These are phyloP conservation scores for Ogataea neopini DNA, from an alignment of 805 yeast species.

Conservation along the genomic window DNA sequence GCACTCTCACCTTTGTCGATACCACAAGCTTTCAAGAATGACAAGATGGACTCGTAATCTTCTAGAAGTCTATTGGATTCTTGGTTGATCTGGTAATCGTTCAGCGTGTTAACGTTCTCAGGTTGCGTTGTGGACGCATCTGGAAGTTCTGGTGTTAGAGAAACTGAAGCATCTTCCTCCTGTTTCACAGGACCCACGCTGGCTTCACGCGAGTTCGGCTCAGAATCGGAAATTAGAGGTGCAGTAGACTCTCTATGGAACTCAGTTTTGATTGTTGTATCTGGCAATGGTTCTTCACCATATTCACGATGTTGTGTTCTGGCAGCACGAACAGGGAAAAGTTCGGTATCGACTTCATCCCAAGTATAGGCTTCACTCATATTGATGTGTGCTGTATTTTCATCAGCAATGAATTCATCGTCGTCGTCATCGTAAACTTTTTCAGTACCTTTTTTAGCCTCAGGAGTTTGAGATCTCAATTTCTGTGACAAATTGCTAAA, in stretches of 20 bases:
- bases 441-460: conserved; percentile 7
- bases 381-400: conserved; percentile 51
- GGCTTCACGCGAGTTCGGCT: conserved; percentile 26
- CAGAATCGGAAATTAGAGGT: conserved; percentile 21
- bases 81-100: conserved; percentile 35
- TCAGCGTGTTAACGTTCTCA: conserved; percentile 20
- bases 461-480: conserved; percentile 18
- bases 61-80: conserved; percentile 37
- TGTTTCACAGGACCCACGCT: conserved; percentile 22
- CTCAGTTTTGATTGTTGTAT: conserved; percentile 36
- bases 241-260: conserved; percentile 29
- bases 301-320: conserved; percentile 47
- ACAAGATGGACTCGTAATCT: conserved; percentile 41
- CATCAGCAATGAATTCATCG: conserved; percentile 30
- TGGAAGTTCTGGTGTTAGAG: background rate
- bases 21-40: conserved; percentile 19
- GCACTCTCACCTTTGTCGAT: conserved; percentile 13
- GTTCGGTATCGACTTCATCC: conserved; percentile 51
- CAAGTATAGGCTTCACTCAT: conserved; percentile 62
- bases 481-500: conserved; percentile 26
- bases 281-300: conserved; percentile 33
- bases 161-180: conserved; percentile 16
- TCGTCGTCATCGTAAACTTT: conserved; percentile 40
- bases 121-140: conserved; percentile 9
- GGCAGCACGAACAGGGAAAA: conserved; percentile 72